Conservation (phyloP, 2,329 filamentous ascomycete species). For the Raffaelea arxii region DNA sequence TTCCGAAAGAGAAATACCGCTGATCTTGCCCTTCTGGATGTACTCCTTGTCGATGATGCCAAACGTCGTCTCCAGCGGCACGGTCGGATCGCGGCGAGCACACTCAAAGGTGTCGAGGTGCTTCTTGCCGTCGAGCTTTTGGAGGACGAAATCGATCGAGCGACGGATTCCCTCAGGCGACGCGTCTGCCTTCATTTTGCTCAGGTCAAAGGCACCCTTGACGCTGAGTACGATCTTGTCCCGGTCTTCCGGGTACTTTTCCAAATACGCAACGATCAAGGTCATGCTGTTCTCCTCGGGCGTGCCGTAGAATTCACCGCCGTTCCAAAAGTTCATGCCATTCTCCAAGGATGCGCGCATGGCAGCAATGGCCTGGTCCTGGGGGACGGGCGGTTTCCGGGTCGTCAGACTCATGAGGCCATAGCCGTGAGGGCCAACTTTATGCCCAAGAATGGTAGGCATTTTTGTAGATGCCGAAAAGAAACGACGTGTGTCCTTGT, state of each 20-base stretch:
- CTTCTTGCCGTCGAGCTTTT: conserved; percentile 42
- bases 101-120: conserved; percentile 49
- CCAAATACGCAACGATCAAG: conserved; percentile 53
- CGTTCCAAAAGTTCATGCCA: conserved; percentile 39
- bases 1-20: conserved; percentile 34
- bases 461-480: too few relatives aligned
- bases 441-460: conserved; percentile 18
- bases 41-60: conserved; percentile 36
- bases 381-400: conserved; percentile 24
- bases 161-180: conserved; percentile 43
- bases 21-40: conserved; percentile 39
- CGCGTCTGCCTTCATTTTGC: background rate
- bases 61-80: conserved; percentile 33
- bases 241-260: conserved; percentile 53
- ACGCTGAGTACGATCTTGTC: conserved; percentile 51
- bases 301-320: conserved; percentile 55
- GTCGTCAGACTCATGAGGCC: conserved; percentile 26
- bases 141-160: conserved; percentile 48
- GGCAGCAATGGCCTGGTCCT: conserved; percentile 42
- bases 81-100: conserved; percentile 43
- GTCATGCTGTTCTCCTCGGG: conserved; percentile 47
- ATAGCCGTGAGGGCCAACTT: conserved; percentile 19
- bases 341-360: conserved; percentile 36
- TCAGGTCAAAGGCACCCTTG: conserved; percentile 50
- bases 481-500: too few relatives aligned